phyloP scores from a whole-genome alignment of 2,329 filamentous ascomycete genomes.

The Colletotrichum falcatum region DNA sequence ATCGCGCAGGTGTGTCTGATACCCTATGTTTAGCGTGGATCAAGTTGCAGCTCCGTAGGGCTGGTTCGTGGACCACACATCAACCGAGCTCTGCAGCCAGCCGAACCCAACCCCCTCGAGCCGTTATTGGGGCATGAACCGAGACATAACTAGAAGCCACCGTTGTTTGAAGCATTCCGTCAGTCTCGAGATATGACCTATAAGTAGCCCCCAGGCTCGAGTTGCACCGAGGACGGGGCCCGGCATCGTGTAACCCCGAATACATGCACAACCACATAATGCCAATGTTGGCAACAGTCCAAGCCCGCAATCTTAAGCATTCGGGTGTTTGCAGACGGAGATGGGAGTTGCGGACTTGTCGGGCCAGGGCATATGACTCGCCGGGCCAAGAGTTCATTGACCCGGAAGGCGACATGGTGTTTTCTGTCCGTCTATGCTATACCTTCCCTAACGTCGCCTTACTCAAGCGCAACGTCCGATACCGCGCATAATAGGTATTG shows the following conservation, averaged over 20 bases:
- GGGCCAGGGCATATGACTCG: background rate
- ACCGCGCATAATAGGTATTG: background rate
- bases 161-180: background rate
- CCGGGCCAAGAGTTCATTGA: background rate
- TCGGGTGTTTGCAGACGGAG: slow-evolving; percentile 18
- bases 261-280: background rate
- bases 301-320: slow-evolving; percentile 1
- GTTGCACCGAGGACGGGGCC: background rate
- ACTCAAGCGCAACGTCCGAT: background rate
- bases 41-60: background rate
- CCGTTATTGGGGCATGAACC: background rate
- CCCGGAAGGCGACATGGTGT: background rate
- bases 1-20: no score
- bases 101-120: background rate
- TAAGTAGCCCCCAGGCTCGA: background rate
- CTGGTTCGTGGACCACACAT: background rate
- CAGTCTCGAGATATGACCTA: background rate
- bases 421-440: background rate
- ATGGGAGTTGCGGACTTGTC: background rate
- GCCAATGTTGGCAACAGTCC: background rate
- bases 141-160: background rate
- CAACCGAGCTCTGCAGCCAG: background rate
- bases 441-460: background rate
- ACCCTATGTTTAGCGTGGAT: background rate
- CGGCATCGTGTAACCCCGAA: background rate